Evolutionary conservation across 495 filamentous ascomycete genomes (phyloP), one percentile per base, ranked within the genome.

Genomic region (Paragyromitra xinjiangensis): DNA sequence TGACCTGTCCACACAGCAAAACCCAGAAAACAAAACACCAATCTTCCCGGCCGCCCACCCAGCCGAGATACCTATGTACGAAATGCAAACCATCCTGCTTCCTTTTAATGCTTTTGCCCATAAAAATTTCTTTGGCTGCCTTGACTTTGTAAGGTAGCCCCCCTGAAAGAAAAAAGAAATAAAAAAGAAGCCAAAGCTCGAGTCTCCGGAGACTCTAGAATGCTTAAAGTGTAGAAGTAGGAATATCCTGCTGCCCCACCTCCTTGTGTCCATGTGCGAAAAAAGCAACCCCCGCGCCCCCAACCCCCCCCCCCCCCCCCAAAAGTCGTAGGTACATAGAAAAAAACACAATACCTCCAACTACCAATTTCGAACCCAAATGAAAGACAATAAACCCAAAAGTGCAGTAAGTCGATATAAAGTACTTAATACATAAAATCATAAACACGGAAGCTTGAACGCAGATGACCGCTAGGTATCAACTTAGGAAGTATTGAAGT

Each of bases 251-350:
- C 58, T 63, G 48, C 50, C 39, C 34, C 37, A 59, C 42, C 14
- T 59, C 5, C 8, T 50, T n/a, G 19, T 64, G 44, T 16, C 45
- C 44, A 64, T 63, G 55, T 71, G 59, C 11, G 59, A 50, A 69
- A 63, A 70, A 76, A 62, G 55, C 42, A 69, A 75, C 24, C 58
- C 29, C 65, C 58, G 50, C 67, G 73, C 67, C 73, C 66, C 73
- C n/a, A 71, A 50, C 66, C 37, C 56, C 12, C 26, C 73, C 58
- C 29, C 29, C 29, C 29, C 29, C 29, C 29, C 2, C 19, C 19
- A 71, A 16, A 55, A 76, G 19, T 65, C 68, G 48, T 73, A 65
- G 42, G 39, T 59, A 73, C 40, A 73, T 73, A 59, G 39, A 56
- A 63, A n/a, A 70, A 72, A 53, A 42, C 29, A 48, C 22, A 39